These are phyloP conservation scores for Alternaria brassicae DNA, from an alignment of 2,329 filamentous ascomycete genomes.

Conservation along the genomic window DNA sequence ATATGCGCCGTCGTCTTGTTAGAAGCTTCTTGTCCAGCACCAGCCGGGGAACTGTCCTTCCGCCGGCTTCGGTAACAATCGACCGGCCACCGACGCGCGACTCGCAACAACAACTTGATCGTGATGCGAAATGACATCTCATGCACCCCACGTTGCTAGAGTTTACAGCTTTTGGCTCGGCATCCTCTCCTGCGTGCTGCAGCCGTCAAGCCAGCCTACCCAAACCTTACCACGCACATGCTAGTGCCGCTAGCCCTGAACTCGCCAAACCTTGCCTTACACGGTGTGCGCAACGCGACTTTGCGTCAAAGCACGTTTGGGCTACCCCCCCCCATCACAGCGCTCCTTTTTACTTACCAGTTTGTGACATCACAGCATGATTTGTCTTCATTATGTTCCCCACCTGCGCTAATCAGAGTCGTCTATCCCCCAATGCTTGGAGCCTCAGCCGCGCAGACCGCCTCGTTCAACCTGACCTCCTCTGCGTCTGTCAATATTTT, in stretches of 20 bases:
- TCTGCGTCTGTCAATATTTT: slow-evolving; percentile 10
- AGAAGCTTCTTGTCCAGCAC: neutral
- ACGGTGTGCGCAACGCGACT: slow-evolving; percentile 31
- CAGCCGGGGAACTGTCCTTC: neutral
- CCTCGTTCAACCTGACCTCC: slow-evolving; percentile 16
- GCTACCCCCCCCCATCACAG: slow-evolving; percentile 22
- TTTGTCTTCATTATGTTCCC: slow-evolving; percentile 14
- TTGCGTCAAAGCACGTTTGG: slow-evolving; percentile 44
- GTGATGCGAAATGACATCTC: slow-evolving; percentile 28
- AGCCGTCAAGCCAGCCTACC: slow-evolving; percentile 11
- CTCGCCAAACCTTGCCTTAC: slow-evolving; percentile 43
- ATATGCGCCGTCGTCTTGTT: slow-evolving; percentile 5
- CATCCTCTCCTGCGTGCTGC: slow-evolving; percentile 43
- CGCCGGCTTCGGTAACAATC: slow-evolving; percentile 8
- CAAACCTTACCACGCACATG: slow-evolving; percentile 21
- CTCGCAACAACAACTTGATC: slow-evolving; percentile 29
- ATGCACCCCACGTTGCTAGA: slow-evolving; percentile 39
- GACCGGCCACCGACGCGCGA: slow-evolving; percentile 17
- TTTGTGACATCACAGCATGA: slow-evolving; percentile 14
- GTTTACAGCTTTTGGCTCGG: slow-evolving; percentile 32
- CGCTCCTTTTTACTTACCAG: slow-evolving; percentile 1
- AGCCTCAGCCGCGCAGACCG: slow-evolving; percentile 15
- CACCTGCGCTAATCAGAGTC: slow-evolving; percentile 16
- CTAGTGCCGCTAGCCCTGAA: slow-evolving; percentile 19
- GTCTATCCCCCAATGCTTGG: slow-evolving; percentile 3